A percentile compares a stretch with the other conserved stretches of the same genome.
Evolutionary conservation across 2,329 filamentous ascomycete species (phyloP).

Genomic region (Colletotrichum truncatum): DNA sequence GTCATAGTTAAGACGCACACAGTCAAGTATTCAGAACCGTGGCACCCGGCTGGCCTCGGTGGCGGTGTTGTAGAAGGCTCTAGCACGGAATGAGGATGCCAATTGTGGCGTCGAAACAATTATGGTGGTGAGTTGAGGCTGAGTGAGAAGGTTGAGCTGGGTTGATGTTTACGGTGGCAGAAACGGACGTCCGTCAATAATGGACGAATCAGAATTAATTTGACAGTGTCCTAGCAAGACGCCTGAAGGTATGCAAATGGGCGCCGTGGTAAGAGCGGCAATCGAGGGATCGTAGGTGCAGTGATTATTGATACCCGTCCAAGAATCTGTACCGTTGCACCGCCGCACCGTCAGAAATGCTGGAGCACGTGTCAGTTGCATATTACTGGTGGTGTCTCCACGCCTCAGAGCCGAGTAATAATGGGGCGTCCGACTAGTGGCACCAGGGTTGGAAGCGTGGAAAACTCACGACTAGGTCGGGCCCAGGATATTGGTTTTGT

Average conservation of each 20-base stretch:
- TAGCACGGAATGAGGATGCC: neutral
- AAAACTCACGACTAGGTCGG: neutral
- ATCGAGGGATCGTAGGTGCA: neutral
- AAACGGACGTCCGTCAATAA: neutral
- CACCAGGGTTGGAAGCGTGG: slow-evolving; percentile 2
- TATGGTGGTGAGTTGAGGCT: neutral
- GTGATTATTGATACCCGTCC: neutral
- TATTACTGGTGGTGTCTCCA: neutral
- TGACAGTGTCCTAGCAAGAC: neutral
- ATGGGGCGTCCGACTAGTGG: neutral
- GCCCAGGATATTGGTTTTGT: neutral
- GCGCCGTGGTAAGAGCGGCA: neutral
- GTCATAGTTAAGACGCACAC: slow-evolving; percentile 5
- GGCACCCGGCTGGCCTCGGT: neutral
- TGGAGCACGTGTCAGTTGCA: slow-evolving; percentile 9
- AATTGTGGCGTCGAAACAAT: neutral
- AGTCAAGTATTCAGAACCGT: neutral
- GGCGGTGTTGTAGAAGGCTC: neutral
- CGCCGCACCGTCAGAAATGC: neutral
- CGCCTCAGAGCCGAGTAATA: neutral
- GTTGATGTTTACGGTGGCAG: neutral
- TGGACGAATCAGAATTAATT: neutral
- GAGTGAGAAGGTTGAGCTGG: neutral
- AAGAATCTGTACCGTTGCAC: neutral
- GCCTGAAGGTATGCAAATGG: neutral